phyloP scores from a whole-genome alignment of 441 rosid genomes.

The Gossypium aridum region DNA sequence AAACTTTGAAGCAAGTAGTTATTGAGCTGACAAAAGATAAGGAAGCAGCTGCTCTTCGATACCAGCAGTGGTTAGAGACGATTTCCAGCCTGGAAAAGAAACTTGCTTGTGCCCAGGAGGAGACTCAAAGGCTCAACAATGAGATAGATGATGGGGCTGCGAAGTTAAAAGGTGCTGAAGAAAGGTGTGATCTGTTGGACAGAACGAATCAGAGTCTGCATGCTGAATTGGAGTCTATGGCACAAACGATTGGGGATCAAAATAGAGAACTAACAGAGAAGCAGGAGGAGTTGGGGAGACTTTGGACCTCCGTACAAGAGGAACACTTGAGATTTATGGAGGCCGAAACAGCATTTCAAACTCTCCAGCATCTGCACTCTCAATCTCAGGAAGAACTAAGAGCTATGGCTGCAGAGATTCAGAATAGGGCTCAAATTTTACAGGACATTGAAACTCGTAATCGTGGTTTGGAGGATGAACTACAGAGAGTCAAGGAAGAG shows the following conservation, averaged over 20 bases:
- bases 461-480: constrained; percentile 50
- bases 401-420: constrained; percentile 57
- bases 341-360: constrained; percentile 97
- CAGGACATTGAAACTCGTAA: constrained; percentile 62
- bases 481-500: constrained; percentile 50
- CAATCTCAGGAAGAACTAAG: constrained; percentile 90
- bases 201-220: constrained; percentile 64
- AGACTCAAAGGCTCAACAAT: constrained; percentile 54
- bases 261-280: constrained; percentile 73
- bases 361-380: constrained; percentile 83
- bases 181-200: constrained; percentile 67
- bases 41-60: constrained; percentile 55
- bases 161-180: constrained; percentile 77
- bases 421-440: constrained; percentile 48
- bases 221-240: constrained; percentile 52
- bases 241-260: constrained; percentile 53
- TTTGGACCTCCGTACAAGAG: constrained; percentile 82
- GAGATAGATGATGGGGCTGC: constrained; percentile 58
- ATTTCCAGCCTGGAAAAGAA: constrained; percentile 60
- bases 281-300: constrained; percentile 77
- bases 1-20: constrained; percentile 54
- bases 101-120: constrained; percentile 54
- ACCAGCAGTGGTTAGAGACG: constrained; percentile 65
- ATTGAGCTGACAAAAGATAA: constrained; percentile 62
- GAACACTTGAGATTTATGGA: constrained; percentile 75